Evolutionary conservation across 139 green algal genomes (phyloP).

Genomic region (Chlorella ohadii): DNA sequence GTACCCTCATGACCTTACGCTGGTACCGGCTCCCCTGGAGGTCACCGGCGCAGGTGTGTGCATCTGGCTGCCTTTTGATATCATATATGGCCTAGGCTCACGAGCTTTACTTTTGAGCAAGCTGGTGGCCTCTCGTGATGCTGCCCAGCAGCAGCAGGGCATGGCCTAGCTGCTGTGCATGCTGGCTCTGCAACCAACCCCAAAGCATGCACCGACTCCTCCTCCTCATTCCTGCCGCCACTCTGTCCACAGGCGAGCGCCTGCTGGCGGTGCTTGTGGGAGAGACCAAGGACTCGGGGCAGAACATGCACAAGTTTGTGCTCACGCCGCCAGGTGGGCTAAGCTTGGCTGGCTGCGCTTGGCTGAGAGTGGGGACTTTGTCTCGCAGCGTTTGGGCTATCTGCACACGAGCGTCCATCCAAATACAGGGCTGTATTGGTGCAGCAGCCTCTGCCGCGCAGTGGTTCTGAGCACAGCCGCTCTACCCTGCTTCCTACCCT

Average conservation of each 20-base stretch:
- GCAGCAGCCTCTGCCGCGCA: too few relatives aligned
- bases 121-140: background rate
- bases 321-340: slow-evolving; percentile 42
- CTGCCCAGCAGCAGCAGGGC: too few relatives aligned
- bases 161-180: background rate
- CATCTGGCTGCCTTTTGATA: too few relatives aligned
- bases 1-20: slow-evolving; percentile 69
- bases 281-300: slow-evolving; percentile 49
- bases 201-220: background rate
- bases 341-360: background rate
- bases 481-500: too few relatives aligned
- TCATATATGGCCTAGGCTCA: too few relatives aligned
- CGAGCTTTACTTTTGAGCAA: background rate
- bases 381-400: too few relatives aligned
- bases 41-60: slow-evolving; percentile 46
- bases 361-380: too few relatives aligned
- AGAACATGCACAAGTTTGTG: slow-evolving; percentile 65
- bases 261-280: slow-evolving; percentile 70
- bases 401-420: too few relatives aligned
- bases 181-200: background rate
- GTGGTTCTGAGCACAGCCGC: too few relatives aligned
- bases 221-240: background rate
- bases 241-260: slow-evolving; percentile 51
- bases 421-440: too few relatives aligned
- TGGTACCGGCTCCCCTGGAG: slow-evolving; percentile 62